Percentiles rank a stretch among this genome's conserved stretches.
These are phyloP conservation scores for Polychaeton citri DNA, from an alignment of 2,329 filamentous ascomycete genomes.

Conservation along the genomic window DNA sequence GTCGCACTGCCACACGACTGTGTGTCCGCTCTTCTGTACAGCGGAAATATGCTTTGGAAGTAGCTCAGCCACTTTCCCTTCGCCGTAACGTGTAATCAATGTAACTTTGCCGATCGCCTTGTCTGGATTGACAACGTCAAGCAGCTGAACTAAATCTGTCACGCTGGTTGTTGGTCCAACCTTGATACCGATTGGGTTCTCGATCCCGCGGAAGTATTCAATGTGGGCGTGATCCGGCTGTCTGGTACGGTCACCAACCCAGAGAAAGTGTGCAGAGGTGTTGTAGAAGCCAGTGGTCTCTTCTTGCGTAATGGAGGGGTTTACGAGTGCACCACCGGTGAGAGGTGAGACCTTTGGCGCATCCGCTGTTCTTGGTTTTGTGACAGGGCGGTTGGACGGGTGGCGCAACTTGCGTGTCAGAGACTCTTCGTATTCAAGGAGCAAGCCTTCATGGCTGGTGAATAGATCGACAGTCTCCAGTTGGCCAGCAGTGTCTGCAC, in stretches of 20 bases:
- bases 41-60: constrained; percentile 78
- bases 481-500: constrained; percentile 70
- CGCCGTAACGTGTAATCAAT: constrained; percentile 89
- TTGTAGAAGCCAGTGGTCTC: constrained; percentile 63
- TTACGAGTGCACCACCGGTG: constrained; percentile 9
- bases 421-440: constrained; percentile 86
- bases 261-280: constrained; percentile 92
- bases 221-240: constrained; percentile 89
- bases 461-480: constrained; percentile 88
- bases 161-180: constrained; percentile 75
- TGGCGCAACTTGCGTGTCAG: constrained; percentile 65
- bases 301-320: constrained; percentile 5
- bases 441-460: constrained; percentile 87
- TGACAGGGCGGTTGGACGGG: constrained; percentile 35
- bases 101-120: constrained; percentile 86
- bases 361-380: constrained; percentile 3
- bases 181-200: constrained; percentile 94
- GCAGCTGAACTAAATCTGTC: constrained; percentile 61
- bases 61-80: constrained; percentile 57
- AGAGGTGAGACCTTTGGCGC: constrained; percentile 9
- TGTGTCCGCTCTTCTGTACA: constrained; percentile 63
- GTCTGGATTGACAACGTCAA: constrained; percentile 73
- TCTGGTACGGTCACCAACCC: constrained; percentile 93
- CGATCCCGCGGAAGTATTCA: constrained; percentile 92
- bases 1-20: constrained; percentile 94